phyloP scores from a whole-genome alignment of 2,329 filamentous ascomycete species.

The Stenocarpella maydis region DNA sequence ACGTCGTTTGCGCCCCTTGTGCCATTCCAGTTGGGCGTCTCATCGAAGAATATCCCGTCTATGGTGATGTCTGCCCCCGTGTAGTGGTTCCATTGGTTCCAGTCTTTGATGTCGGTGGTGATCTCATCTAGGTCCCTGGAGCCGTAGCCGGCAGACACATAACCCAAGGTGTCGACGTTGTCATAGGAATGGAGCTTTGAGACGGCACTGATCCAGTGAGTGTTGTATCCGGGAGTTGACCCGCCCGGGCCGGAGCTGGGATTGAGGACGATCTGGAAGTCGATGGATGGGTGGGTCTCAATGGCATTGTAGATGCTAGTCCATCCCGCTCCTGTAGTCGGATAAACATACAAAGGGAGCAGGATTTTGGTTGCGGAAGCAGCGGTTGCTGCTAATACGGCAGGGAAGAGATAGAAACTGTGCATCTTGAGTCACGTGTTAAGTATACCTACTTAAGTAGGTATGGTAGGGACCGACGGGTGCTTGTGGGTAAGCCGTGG shows the following conservation, averaged over 20 bases:
- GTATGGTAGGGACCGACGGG: background rate
- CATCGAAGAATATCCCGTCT: conserved; percentile 35
- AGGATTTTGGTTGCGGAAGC: conserved; percentile 18
- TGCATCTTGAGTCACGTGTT: background rate
- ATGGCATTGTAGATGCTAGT: conserved; percentile 12
- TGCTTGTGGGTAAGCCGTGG: background rate
- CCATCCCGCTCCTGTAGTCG: conserved; percentile 10
- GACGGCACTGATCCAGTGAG: conserved; percentile 18
- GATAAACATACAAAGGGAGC: conserved; percentile 27
- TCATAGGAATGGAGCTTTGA: conserved; percentile 5
- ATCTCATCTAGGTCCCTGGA: background rate
- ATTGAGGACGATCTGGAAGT: conserved; percentile 33
- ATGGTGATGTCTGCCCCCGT: conserved; percentile 20
- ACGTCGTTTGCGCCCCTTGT: conserved; percentile 29
- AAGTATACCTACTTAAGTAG: too few species aligned
- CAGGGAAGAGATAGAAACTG: background rate
- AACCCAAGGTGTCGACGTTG: conserved; percentile 30
- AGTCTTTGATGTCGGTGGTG: conserved; percentile 22
- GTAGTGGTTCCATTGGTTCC: conserved; percentile 29
- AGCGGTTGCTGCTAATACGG: background rate
- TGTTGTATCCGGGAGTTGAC: conserved; percentile 22
- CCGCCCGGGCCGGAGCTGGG: conserved; percentile 27
- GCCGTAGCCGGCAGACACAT: conserved; percentile 23
- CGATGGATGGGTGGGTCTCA: conserved; percentile 6
- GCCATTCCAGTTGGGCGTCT: conserved; percentile 34